phyloP scores from a whole-genome alignment of 1,139 yeast genomes.

The Yamadazyma sp. region DNA sequence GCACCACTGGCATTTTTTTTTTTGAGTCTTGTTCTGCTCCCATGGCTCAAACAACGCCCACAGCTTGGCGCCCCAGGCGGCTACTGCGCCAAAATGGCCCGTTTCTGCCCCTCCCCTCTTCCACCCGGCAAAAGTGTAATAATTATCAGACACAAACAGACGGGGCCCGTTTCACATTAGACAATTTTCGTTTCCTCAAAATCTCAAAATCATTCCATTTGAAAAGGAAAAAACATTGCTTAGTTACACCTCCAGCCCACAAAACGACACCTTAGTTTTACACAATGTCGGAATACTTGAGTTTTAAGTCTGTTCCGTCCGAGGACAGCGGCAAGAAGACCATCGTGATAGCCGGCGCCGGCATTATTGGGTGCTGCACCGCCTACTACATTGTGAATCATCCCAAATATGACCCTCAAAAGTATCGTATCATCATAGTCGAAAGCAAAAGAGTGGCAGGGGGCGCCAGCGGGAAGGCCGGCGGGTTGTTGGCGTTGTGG shows the following conservation, averaged over 20 bases:
- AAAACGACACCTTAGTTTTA: no score
- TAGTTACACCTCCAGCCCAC: no score
- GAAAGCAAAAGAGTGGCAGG: constrained; percentile 95
- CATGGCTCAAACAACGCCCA: no score
- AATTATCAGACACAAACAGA: background rate
- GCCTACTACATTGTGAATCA: constrained; percentile 87
- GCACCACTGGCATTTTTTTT: no score
- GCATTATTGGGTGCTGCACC: constrained; percentile 93
- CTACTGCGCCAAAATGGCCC: no score
- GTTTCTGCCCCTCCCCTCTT: no score
- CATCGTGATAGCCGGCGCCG: constrained; percentile 85
- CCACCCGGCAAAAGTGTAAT: no score
- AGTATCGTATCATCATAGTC: constrained; percentile 79
- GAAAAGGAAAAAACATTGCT: background rate
- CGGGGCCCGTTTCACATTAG: background rate
- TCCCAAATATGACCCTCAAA: constrained; percentile 69
- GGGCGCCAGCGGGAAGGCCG: constrained; percentile 97
- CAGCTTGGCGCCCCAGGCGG: no score
- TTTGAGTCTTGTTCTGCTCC: no score
- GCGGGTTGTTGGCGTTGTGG: constrained; percentile 92
- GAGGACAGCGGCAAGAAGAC: constrained; percentile 64
- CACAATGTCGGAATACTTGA: constrained; percentile 37
- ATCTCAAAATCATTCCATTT: background rate
- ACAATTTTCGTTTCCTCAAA: background rate
- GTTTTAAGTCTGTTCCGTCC: constrained; percentile 47